Evolutionary conservation across 495 filamentous ascomycete genomes (phyloP).

Genomic region (Entonaema liquescens): DNA sequence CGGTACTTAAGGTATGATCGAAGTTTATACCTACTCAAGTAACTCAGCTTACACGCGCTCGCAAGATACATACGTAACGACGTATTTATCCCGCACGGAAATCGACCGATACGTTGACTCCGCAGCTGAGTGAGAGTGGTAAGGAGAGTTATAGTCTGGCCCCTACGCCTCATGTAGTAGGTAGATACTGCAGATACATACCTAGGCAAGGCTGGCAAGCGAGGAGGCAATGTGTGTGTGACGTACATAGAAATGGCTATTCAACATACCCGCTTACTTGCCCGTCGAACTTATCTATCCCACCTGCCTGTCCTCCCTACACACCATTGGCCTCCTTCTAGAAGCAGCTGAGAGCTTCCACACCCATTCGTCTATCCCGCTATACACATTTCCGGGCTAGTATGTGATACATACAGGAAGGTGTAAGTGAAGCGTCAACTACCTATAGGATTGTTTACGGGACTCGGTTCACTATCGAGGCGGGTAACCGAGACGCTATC

Average conservation of each 20-base stretch:
- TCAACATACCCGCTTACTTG: not conserved
- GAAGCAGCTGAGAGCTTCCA: slow-evolving; percentile 18
- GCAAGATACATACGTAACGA: not conserved
- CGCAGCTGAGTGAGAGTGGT: not conserved
- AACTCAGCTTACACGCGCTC: not conserved
- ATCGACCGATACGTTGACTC: not conserved
- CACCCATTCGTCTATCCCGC: not conserved
- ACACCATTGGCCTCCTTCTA: slow-evolving; percentile 12
- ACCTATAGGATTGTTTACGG: not conserved
- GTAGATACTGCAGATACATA: not conserved
- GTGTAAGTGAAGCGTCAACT: not conserved
- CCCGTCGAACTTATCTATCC: not conserved
- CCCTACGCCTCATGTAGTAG: not conserved
- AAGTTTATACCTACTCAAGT: not conserved
- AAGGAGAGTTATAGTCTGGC: not conserved
- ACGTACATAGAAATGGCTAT: too few species aligned
- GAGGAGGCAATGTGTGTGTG: too few species aligned
- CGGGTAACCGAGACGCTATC: not conserved
- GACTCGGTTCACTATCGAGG: not conserved
- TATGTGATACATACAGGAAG: not conserved
- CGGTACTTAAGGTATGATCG: not conserved
- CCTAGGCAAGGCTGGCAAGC: too few species aligned
- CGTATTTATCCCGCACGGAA: not conserved
- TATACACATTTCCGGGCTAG: not conserved
- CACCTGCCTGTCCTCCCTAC: slow-evolving; percentile 1